Evolutionary conservation across 768 basidiomycete genomes (phyloP).

Genomic region (Hygrocybe punicea): DNA sequence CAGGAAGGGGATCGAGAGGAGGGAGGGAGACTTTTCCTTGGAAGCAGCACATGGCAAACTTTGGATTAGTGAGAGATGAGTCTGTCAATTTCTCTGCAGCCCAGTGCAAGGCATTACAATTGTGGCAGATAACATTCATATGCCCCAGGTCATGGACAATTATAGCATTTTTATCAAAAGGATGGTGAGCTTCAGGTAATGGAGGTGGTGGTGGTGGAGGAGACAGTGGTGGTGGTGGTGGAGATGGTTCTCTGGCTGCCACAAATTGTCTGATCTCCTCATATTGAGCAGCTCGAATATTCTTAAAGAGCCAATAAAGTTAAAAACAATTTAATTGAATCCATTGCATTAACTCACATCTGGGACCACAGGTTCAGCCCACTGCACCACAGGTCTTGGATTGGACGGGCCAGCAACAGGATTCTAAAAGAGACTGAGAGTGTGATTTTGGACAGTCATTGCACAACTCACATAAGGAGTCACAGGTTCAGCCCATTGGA

Average conservation of each 20-base stretch:
- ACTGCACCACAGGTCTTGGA: too few relatives aligned
- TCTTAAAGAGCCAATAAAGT: background rate
- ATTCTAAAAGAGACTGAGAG: too few relatives aligned
- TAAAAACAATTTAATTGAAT: background rate
- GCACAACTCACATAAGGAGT: too few relatives aligned
- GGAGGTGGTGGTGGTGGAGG: background rate
- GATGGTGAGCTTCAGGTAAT: slow-evolving; percentile 9
- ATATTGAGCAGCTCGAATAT: too few relatives aligned
- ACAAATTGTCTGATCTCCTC: background rate
- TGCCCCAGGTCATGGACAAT: slow-evolving; percentile 28
- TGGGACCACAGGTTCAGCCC: background rate
- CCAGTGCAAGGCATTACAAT: slow-evolving; percentile 40
- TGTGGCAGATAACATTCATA: slow-evolving; percentile 35
- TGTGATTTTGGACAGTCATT: too few relatives aligned
- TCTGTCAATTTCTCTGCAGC: slow-evolving; percentile 21
- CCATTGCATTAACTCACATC: background rate
- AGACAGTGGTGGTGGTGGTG: too few relatives aligned
- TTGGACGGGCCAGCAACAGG: too few relatives aligned
- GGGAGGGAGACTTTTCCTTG: slow-evolving; percentile 33
- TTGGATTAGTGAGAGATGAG: slow-evolving; percentile 12
- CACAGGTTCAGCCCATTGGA: too few relatives aligned
- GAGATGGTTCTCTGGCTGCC: background rate
- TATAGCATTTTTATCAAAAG: slow-evolving; percentile 9
- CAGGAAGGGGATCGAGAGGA: slow-evolving; percentile 20
- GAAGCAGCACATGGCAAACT: slow-evolving; percentile 38